Percentiles rank a stretch among this genome's conserved stretches.
These are phyloP conservation scores for Nephelium lappaceum DNA, from an alignment of 345 rosid species.

Conservation along the genomic window DNA sequence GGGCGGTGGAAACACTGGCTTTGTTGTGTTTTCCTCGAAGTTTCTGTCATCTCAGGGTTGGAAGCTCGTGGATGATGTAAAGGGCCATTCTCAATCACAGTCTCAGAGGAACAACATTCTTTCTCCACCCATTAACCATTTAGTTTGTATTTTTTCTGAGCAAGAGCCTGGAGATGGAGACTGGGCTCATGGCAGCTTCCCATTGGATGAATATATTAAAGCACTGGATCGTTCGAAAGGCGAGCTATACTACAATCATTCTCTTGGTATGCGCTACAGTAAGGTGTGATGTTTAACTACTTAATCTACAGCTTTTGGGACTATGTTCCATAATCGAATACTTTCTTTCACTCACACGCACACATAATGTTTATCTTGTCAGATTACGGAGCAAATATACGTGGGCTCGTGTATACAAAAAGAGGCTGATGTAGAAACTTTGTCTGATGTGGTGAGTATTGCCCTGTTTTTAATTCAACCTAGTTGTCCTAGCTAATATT, in stretches of 20 bases:
- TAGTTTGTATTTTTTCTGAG: conserved; percentile 75
- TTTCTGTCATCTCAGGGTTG: conserved; percentile 58
- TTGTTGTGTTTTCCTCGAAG: conserved; percentile 75
- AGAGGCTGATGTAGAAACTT: conserved; percentile 70
- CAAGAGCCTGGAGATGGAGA: conserved; percentile 78
- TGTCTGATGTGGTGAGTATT: conserved; percentile 64
- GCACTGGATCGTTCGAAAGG: conserved; percentile 89
- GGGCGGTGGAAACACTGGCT: conserved; percentile 75
- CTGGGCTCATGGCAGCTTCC: conserved; percentile 93
- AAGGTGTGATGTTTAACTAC: conserved; percentile 55
- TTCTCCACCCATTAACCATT: conserved; percentile 47
- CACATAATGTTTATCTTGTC: conserved; percentile 19
- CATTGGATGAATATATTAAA: conserved; percentile 78
- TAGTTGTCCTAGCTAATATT: background rate
- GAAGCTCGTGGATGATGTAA: conserved; percentile 54
- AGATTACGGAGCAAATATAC: conserved; percentile 91
- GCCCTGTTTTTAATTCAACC: background rate
- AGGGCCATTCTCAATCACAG: conserved; percentile 36
- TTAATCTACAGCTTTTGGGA: conserved; percentile 11
- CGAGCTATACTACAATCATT: conserved; percentile 83
- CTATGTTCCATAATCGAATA: background rate
- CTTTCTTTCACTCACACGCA: conserved; percentile 9
- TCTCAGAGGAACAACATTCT: conserved; percentile 44
- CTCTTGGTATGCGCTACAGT: conserved; percentile 85
- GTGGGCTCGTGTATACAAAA: conserved; percentile 90